phyloP scores from a whole-genome alignment of 179 eudicot genomes.

The Vitellaria paradoxa region DNA sequence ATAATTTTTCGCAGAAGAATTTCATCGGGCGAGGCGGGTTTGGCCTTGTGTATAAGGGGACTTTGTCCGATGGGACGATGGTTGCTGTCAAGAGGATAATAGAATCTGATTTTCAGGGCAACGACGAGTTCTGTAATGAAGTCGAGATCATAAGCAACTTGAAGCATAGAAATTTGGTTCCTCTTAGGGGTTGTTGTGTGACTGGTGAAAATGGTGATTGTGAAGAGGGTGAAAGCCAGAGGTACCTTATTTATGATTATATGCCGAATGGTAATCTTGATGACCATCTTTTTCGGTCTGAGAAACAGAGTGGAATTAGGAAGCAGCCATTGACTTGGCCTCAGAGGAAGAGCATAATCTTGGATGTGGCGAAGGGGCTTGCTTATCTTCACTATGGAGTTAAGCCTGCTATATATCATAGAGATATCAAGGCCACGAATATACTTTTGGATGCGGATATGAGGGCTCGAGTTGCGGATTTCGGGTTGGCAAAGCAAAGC shows the following conservation, averaged over 20 bases:
- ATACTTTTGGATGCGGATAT: constrained; percentile 66
- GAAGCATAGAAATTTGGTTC: constrained; percentile 69
- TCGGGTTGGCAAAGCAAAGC: constrained; percentile 70
- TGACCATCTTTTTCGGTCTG: constrained; percentile 48
- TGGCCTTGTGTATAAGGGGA: constrained; percentile 69
- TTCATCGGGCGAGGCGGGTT: constrained; percentile 76
- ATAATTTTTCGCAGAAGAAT: constrained; percentile 56
- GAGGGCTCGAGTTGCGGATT: constrained; percentile 83
- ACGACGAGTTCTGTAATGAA: constrained; percentile 66
- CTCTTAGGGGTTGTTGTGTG: constrained; percentile 75
- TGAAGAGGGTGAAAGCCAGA: constrained; percentile 33
- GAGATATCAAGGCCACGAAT: constrained; percentile 73
- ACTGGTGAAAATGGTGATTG: constrained; percentile 30
- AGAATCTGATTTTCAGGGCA: constrained; percentile 56
- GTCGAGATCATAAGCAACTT: constrained; percentile 76
- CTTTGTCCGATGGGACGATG: constrained; percentile 44
- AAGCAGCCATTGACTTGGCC: constrained; percentile 58
- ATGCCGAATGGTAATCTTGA: constrained; percentile 81
- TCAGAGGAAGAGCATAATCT: constrained; percentile 60
- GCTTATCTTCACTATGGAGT: constrained; percentile 77
- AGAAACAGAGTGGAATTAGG: constrained; percentile 15
- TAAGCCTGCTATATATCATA: constrained; percentile 69
- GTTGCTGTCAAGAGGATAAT: constrained; percentile 66
- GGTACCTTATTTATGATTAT: constrained; percentile 72
- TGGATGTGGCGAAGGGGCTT: constrained; percentile 76